A percentile compares a stretch with the other conserved stretches of the same genome.
Conservation (phyloP, 1,284 basidiomycete genomes). For the Malassezia pachydermatis region DNA sequence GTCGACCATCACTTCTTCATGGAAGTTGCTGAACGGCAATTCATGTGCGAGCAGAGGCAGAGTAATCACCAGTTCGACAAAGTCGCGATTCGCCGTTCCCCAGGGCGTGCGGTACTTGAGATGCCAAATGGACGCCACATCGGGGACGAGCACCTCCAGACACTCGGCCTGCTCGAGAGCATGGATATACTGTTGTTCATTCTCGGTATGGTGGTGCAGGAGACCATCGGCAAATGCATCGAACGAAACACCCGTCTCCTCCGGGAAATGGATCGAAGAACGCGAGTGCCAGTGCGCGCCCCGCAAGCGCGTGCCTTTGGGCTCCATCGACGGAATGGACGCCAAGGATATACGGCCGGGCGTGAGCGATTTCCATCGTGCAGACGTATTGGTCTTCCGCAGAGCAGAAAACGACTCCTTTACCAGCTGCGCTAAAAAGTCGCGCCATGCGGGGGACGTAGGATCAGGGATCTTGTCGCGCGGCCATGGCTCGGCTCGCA, state of each 20-base stretch:
- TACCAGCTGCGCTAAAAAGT: slow-evolving; percentile 20
- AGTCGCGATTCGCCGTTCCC: slow-evolving; percentile 35
- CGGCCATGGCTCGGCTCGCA: slow-evolving; percentile 12
- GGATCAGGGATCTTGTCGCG: slow-evolving; percentile 16
- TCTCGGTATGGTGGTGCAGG: slow-evolving; percentile 24
- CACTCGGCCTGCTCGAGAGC: slow-evolving; percentile 22
- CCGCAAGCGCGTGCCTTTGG: slow-evolving; percentile 1
- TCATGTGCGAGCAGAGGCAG: slow-evolving; percentile 31
- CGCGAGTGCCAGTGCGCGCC: slow-evolving; percentile 31
- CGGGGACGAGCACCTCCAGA: slow-evolving; percentile 22
- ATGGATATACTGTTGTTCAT: slow-evolving; percentile 32
- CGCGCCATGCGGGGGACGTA: slow-evolving; percentile 21
- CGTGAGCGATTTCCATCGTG: slow-evolving; percentile 14
- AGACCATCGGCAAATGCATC: slow-evolving; percentile 29
- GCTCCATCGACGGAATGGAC: slow-evolving; percentile 6
- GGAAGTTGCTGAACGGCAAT: slow-evolving; percentile 28
- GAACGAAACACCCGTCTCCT: slow-evolving; percentile 21
- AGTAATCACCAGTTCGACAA: slow-evolving; percentile 36
- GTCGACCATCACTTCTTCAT: slow-evolving; percentile 20
- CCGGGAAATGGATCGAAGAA: slow-evolving; percentile 15
- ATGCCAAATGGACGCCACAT: slow-evolving; percentile 29
- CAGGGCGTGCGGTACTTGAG: slow-evolving; percentile 26
- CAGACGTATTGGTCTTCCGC: slow-evolving; percentile 22
- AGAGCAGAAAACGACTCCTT: slow-evolving; percentile 19
- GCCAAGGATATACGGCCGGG: slow-evolving; percentile 5